Conservation (phyloP, 306 rosid genomes). For the Vigna mungo region DNA sequence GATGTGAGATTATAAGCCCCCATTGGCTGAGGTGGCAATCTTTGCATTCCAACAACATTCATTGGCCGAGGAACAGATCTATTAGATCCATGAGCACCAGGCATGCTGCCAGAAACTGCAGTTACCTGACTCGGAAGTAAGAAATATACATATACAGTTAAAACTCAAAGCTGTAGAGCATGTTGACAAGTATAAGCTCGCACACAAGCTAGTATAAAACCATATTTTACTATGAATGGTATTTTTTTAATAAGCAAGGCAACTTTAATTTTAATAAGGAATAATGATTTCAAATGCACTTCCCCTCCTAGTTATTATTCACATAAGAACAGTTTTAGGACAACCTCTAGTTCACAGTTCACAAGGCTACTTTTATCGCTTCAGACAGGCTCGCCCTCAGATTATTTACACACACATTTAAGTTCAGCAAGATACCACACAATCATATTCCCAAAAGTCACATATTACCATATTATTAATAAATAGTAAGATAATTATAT, state of each 20-base stretch:
- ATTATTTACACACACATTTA: neutral
- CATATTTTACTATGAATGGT: constrained; percentile 14
- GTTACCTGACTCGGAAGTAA: constrained; percentile 56
- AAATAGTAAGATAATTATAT: neutral
- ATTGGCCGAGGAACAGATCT: constrained; percentile 68
- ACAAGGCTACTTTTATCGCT: neutral
- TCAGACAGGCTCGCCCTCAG: neutral
- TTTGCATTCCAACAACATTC: constrained; percentile 66
- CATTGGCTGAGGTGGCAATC: constrained; percentile 74
- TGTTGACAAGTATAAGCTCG: constrained; percentile 3
- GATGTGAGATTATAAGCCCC: constrained; percentile 67
- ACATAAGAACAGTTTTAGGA: neutral
- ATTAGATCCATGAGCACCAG: constrained; percentile 61
- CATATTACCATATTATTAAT: neutral
- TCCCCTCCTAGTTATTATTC: neutral
- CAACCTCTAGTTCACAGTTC: neutral
- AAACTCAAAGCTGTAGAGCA: neutral
- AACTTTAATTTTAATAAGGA: constrained; percentile 29
- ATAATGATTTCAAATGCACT: constrained; percentile 16
- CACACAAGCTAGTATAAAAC: neutral
- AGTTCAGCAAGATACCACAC: neutral
- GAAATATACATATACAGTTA: constrained; percentile 11
- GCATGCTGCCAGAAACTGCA: constrained; percentile 66
- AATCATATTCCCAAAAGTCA: neutral
- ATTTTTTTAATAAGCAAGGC: neutral